Evolutionary conservation across 768 basidiomycete genomes (phyloP).

Genomic region (Fomitopsis serialis): DNA sequence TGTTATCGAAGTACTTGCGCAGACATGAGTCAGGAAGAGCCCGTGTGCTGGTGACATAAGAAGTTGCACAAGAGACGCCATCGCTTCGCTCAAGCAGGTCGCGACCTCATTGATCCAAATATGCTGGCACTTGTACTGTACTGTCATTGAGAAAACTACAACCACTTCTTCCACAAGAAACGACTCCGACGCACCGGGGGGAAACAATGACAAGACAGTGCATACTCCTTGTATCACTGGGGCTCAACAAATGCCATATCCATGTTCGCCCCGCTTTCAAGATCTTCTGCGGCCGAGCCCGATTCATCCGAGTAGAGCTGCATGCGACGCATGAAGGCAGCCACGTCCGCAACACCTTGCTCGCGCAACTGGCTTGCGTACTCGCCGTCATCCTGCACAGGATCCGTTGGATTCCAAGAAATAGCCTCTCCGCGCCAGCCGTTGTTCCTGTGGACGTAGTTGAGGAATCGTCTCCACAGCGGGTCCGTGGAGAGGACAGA

Average conservation of each 20-base stretch:
- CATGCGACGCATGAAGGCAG: conserved; percentile 25
- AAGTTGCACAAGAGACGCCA: too few species aligned
- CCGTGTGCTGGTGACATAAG: too few species aligned
- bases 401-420: conserved; percentile 42
- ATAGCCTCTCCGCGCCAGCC: conserved; percentile 51
- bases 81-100: too few species aligned
- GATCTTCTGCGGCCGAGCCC: not conserved
- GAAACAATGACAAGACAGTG: too few species aligned
- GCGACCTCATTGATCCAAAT: too few species aligned
- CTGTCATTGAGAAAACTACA: too few species aligned
- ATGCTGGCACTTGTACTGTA: too few species aligned
- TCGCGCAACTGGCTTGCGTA: conserved; percentile 29
- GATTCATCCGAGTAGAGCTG: not conserved
- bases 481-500: conserved; percentile 56
- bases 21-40: too few species aligned
- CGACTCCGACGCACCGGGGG: too few species aligned
- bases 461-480: conserved; percentile 56
- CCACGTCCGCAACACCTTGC: conserved; percentile 34
- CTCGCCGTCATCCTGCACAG: conserved; percentile 30
- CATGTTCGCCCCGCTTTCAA: conserved; percentile 12
- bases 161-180: too few species aligned
- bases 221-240: not conserved
- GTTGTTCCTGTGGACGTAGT: conserved; percentile 45
- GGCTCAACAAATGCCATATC: conserved; percentile 8
- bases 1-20: too few species aligned